Conservation (phyloP, 192 early-diverging fungal genomes). For the Backusella liffmaniae region DNA sequence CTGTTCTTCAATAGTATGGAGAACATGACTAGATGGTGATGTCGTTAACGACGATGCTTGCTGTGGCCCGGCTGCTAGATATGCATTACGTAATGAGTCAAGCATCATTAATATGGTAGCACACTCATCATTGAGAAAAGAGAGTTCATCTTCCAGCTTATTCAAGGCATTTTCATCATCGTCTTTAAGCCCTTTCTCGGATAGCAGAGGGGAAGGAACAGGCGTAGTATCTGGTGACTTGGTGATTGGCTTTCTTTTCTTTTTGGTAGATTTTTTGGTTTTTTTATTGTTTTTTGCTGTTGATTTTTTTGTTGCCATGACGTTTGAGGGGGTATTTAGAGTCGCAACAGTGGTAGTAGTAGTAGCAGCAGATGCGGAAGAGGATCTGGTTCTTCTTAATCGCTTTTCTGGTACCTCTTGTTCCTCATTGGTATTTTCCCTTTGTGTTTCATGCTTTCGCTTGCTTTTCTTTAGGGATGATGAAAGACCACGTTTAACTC, state of each 20-base stretch:
- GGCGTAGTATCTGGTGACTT: not conserved
- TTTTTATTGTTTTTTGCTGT: not conserved
- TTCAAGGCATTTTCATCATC: not conserved
- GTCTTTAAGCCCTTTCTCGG: not conserved
- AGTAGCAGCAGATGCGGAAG: not conserved
- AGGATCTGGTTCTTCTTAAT: not conserved
- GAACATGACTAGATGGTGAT: not conserved
- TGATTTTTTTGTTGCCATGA: not conserved
- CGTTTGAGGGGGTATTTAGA: not conserved
- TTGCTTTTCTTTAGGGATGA: not conserved
- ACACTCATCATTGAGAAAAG: conserved; percentile 20
- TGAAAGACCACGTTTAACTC: not conserved
- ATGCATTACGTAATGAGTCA: conserved; percentile 27
- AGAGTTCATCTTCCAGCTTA: conserved; percentile 6
- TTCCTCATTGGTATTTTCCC: not conserved
- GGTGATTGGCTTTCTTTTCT: not conserved
- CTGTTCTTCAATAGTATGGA: not conserved
- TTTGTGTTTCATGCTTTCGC: not conserved
- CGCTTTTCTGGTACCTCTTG: not conserved
- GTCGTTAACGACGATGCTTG: not conserved
- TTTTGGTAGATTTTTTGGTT: not conserved
- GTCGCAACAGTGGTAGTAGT: not conserved
- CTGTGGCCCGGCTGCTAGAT: not conserved
- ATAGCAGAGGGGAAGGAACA: not conserved
- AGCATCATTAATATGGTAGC: conserved; percentile 23